Conservation (phyloP, 2,329 filamentous ascomycete genomes). For the Cladosporium sp. region DNA sequence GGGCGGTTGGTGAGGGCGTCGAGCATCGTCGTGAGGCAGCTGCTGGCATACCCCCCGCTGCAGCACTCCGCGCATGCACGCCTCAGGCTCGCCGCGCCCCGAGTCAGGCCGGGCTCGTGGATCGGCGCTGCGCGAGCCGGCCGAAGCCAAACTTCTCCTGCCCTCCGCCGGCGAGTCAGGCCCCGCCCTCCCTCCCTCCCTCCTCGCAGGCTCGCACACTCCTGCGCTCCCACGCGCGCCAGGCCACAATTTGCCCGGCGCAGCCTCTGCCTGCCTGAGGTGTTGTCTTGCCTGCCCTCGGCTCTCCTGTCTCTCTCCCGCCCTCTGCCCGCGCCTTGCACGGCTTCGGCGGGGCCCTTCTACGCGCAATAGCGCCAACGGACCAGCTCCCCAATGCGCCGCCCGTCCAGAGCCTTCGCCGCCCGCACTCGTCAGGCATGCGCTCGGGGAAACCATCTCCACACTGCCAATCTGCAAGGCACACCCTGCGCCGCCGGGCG, state of each 20-base stretch:
- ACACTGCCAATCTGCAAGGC: conserved; percentile 8
- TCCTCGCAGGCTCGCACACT: not conserved
- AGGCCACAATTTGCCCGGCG: conserved; percentile 6
- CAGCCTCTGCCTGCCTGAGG: not conserved
- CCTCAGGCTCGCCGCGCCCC: not conserved
- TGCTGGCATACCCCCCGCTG: not conserved
- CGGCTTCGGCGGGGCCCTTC: not conserved
- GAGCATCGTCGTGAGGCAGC: too few relatives aligned
- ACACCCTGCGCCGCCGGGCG: not conserved
- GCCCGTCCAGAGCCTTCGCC: not conserved
- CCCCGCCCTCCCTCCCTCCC: too few relatives aligned
- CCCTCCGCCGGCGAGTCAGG: conserved; percentile 5
- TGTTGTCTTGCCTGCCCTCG: not conserved
- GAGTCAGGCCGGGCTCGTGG: not conserved
- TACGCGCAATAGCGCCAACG: conserved; percentile 5
- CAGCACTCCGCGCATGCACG: not conserved
- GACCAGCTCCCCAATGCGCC: not conserved
- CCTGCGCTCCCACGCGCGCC: not conserved
- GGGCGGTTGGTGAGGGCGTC: too few relatives aligned
- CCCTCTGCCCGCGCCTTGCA: not conserved
- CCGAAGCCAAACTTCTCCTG: conserved; percentile 4
- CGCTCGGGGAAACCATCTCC: conserved; percentile 7
- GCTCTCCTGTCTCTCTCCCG: not conserved
- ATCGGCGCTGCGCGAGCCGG: not conserved
- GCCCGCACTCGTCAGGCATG: conserved; percentile 4